phyloP scores from a whole-genome alignment of 768 basidiomycete species.

The Lepiota brunneoincarnata region DNA sequence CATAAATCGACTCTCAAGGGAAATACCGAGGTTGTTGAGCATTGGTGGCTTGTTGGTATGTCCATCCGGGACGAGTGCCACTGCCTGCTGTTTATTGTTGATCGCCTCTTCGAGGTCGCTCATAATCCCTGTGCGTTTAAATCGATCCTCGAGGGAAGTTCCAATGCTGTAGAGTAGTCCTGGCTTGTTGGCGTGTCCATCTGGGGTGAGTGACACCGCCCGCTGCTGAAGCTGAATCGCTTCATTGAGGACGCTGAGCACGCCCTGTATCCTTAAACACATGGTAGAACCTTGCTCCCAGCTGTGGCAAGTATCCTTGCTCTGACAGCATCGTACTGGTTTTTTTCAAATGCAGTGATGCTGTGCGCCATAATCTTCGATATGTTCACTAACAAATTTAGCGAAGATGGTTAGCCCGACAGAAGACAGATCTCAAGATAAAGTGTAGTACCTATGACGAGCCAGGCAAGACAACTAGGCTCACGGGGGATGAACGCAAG shows the following conservation, averaged over 20 bases:
- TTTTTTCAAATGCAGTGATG: too few relatives aligned
- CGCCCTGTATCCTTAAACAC: not conserved
- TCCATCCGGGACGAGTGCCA: not conserved
- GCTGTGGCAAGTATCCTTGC: too few relatives aligned
- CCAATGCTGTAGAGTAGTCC: not conserved
- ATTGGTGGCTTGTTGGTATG: not conserved
- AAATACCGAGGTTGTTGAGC: not conserved
- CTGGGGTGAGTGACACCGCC: not conserved
- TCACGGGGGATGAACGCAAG: too few relatives aligned
- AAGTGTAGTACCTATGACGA: too few relatives aligned
- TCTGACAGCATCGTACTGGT: too few relatives aligned
- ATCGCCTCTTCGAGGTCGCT: not conserved
- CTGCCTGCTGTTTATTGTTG: not conserved
- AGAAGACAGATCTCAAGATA: too few relatives aligned
- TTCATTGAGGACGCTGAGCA: not conserved
- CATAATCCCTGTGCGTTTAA: not conserved
- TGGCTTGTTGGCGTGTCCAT: not conserved
- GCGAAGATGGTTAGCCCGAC: too few relatives aligned
- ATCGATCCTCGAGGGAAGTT: not conserved
- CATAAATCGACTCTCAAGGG: not conserved
- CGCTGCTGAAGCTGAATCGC: not conserved
- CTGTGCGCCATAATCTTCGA: too few relatives aligned
- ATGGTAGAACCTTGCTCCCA: too few relatives aligned
- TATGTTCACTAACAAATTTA: too few relatives aligned
- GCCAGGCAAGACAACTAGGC: too few relatives aligned